Evolutionary conservation across 768 basidiomycete genomes (phyloP), one percentile per base, ranked within the genome.

Genomic region (Zangia roseola): DNA sequence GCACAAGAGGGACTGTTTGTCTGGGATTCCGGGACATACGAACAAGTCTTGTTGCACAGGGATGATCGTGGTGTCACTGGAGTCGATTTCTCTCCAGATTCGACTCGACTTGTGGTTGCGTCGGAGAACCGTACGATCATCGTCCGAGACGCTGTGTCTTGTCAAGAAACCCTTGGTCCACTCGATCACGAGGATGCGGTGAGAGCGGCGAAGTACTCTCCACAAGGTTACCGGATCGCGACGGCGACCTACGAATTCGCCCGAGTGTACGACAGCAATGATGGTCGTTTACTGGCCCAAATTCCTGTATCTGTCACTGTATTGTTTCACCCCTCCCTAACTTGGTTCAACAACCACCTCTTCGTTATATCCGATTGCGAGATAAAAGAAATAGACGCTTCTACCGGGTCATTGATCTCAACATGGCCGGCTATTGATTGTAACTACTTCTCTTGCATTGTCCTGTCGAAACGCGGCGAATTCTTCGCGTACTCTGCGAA

Each of bases 331-430:
- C n/a, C n/a, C n/a, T n/a, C n/a, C n/a, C n/a, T n/a, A n/a, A n/a
- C n/a, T 17, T 54, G 55, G 55, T 42, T 14, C 6, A 12, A 21
- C 36, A 4, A 38, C 7, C 40, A 50, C 9, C 28, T 55, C 17
- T 20, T 50, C 8, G 30, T 53, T n/a, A 6, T 42, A 8, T 34
- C 45, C 6, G 7, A 16, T 0, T 2, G n/a, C 8, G n/a, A 17
- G 30, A 48, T 53, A 20, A 40, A 45, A 21, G 21, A 21, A 26
- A 10, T 53, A 7, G 34, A 53, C 2, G 14, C 34, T 3, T 43
- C 37, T 5, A 45, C 25, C 0, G 50, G 40, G 0, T 35, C 31
- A 10, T 2, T 14, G 9, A 14, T 48, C 25, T 20, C 42, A 16
- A 39, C 50, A 3, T 45, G 40, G 40, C 25, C 19, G 6, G 43